Base-by-base conservation (phyloP, 2,329 filamentous ascomycete genomes). In the Nothopassalora personata region DNA sequence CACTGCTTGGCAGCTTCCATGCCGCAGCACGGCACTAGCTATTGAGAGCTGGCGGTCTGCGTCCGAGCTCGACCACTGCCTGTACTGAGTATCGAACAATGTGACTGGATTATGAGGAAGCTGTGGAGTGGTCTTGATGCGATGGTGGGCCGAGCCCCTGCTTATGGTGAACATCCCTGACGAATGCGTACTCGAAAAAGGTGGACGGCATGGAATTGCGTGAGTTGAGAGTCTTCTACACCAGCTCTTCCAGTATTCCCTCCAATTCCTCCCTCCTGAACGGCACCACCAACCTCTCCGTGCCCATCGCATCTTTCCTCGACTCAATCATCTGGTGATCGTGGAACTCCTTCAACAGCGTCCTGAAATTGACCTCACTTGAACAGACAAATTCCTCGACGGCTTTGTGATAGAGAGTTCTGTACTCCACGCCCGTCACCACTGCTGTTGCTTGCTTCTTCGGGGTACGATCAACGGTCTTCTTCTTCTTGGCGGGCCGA, bases 251-350 rank as follows among this genome's bases (percentile, higher is more conserved):
- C 63, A 97, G 74, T 50, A 96, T 89, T 1, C 83, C 86, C 74
- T 97, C 93, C 70, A 97, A 79, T 75, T 99, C 94, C 64, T 96
- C 91, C 66, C 87, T 88, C 47, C 87, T 81, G 70, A 97, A 91
- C 0, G 94, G 94, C 13, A 96, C 84, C 65, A 89, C 88, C 50
- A 99, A 75, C 54, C 94, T 78, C 72, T 97, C 94, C 2, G 88
- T 92, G 3, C 94, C 94, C 58, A 92, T 79, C 0, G 84, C 83
- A 73, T 99, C 93, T 71, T 93, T 93, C 62, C 86, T 85, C 62
- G 89, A 95, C 57, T 90, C 90, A 63, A 99, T 89, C 86, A 99
- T 97, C 71, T 97, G 91, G 77, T 99, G 94, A 70, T 99, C 94
- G 72, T 97, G 91, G 73, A 99, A 94, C 83, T 99, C 94, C 76